Base-by-base conservation (phyloP, 768 basidiomycete species). In the Psilocybe subaeruginosa region DNA sequence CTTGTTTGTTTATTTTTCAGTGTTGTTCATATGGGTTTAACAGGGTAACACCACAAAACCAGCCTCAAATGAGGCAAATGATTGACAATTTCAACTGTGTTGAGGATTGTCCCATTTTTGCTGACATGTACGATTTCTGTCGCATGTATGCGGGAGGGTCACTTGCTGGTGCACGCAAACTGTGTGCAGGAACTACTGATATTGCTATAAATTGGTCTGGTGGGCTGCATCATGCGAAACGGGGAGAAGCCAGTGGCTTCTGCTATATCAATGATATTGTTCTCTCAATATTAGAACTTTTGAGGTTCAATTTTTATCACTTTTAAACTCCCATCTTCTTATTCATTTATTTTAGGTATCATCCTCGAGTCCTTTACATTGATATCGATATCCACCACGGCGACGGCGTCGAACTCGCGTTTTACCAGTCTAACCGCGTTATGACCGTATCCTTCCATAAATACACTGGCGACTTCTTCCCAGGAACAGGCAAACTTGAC, bases 361-460 rank as follows among this genome's bases (percentile, higher is more conserved):
- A 95, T 66, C 91, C 97, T 6, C 88, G 97, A 16, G 97, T 99
- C 3, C 80, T 99, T 7, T 99, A 99, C 73, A 95, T 99, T 67
- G 97, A 99, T 77, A 99, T 99, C 65, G 97, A 99, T 71, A 98
- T 99, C 58, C 97, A 99, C 73, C 97, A 99, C 67, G 97, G 97
- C 7, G 97, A 99, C 69, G 97, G 97, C 23, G 97, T 99, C 2
- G 95, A 99, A 71, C 91, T 97, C 62, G 97, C 97, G 0, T 99
- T 99, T 75, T 99, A 97, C 76, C 91, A 97, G 67, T 91, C 94
- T 41, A 95, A 99, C 69, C 89, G 97, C n/a, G 97, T 99, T 64
- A 91, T 98, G 86, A 99, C 97, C 0, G 93, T 98, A 12, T 98
- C 97, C 0, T 99, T 99, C 77, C 97, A 99, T 81, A 99, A 99